These are phyloP conservation scores for Ophiosphaerella narmari DNA, from an alignment of 2,329 filamentous ascomycete genomes.

Conservation along the genomic window DNA sequence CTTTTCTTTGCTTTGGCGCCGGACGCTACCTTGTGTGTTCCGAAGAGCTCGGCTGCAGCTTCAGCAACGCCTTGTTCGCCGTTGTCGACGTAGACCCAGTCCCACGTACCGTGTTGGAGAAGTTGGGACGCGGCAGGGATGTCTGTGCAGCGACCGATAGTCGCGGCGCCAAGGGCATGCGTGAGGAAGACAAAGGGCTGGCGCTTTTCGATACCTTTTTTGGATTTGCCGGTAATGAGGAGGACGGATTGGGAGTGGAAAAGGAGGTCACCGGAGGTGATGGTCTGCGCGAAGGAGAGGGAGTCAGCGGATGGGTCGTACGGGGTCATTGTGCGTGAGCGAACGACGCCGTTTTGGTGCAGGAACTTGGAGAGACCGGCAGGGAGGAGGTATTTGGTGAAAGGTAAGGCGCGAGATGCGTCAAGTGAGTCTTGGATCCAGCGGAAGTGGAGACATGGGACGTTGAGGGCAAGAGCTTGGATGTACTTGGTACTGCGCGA, in stretches of 20 bases:
- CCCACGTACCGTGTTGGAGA: constrained; percentile 65
- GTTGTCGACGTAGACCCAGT: constrained; percentile 81
- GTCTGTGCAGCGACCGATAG: constrained; percentile 67
- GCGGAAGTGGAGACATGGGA: constrained; percentile 81
- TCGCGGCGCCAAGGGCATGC: constrained; percentile 73
- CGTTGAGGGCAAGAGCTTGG: constrained; percentile 85
- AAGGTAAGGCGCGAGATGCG: constrained; percentile 67
- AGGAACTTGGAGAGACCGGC: constrained; percentile 80
- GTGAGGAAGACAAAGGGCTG: constrained; percentile 80
- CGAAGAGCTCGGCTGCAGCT: constrained; percentile 58
- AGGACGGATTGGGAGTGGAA: constrained; percentile 70
- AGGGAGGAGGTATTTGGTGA: constrained; percentile 81
- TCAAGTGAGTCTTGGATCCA: constrained; percentile 79
- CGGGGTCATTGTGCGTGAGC: constrained; percentile 69
- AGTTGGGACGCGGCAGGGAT: constrained; percentile 66
- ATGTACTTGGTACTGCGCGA: constrained; percentile 90
- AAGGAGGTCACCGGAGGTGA: constrained; percentile 60
- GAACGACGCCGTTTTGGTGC: constrained; percentile 66
- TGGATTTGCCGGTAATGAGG: constrained; percentile 69
- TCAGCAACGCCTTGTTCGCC: constrained; percentile 63
- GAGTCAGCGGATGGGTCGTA: constrained; percentile 63
- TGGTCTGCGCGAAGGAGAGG: constrained; percentile 30
- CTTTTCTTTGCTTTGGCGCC: constrained; percentile 31
- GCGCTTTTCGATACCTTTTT: constrained; percentile 66
- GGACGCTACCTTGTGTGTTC: constrained; percentile 15